phyloP scores from a whole-genome alignment of 2,329 filamentous ascomycete species.

The Simplicillium sp. region DNA sequence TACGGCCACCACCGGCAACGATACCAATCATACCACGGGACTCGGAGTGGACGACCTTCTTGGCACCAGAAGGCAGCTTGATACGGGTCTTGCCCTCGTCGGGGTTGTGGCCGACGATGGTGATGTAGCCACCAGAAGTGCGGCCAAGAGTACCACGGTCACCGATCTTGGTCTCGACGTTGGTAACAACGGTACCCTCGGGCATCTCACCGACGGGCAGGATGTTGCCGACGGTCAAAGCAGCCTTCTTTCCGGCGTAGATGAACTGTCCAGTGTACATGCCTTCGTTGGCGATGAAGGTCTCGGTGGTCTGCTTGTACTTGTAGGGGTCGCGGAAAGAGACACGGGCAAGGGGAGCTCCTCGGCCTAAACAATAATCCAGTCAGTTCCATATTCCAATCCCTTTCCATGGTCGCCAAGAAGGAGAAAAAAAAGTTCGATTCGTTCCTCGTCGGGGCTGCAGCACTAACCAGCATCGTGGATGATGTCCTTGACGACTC shows the following conservation, averaged over 20 bases:
- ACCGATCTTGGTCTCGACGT: constrained; percentile 98
- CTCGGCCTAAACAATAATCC: constrained; percentile 45
- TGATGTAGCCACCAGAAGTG: constrained; percentile 99
- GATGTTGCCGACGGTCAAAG: constrained; percentile 94
- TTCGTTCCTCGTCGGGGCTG: constrained; percentile 1
- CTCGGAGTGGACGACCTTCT: constrained; percentile 93
- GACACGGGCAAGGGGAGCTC: constrained; percentile 94
- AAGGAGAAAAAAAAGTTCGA: constrained; percentile 9
- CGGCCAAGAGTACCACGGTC: constrained; percentile 94
- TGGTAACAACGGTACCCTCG: constrained; percentile 98
- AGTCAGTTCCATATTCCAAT: constrained; percentile 15
- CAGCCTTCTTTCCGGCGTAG: constrained; percentile 99
- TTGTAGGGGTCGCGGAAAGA: constrained; percentile 96
- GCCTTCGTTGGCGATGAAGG: constrained; percentile 99
- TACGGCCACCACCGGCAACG: constrained; percentile 97
- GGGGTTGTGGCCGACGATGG: constrained; percentile 93
- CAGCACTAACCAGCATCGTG: constrained; percentile 71
- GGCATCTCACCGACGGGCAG: constrained; percentile 90
- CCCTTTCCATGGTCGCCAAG: constrained; percentile 5
- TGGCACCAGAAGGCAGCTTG: constrained; percentile 97
- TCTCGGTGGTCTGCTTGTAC: constrained; percentile 97
- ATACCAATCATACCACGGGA: constrained; percentile 99
- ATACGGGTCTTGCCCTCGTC: constrained; percentile 99
- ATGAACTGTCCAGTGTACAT: constrained; percentile 99
- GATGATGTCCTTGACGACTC: constrained; percentile 97